These are phyloP conservation scores for Inonotus obliquus DNA, from an alignment of 1,284 basidiomycete genomes.

Conservation along the genomic window DNA sequence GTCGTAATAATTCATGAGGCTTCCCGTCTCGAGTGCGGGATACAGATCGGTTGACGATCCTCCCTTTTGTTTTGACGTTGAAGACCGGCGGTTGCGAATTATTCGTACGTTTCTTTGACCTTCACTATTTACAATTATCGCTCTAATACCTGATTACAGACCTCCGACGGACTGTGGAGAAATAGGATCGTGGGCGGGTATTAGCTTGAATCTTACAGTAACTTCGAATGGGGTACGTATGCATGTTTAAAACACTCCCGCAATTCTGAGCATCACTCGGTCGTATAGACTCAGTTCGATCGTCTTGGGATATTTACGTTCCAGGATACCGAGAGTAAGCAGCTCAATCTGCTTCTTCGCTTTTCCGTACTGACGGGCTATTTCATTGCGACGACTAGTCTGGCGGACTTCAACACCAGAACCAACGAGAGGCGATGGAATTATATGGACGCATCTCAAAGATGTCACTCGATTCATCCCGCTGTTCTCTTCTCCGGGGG, in stretches of 20 bases:
- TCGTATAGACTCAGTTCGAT: constrained; percentile 64
- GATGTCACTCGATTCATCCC: constrained; percentile 71
- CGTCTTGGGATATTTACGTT: constrained; percentile 69
- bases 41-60: too few species aligned
- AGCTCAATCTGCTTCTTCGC: background rate
- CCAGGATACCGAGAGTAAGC: constrained; percentile 68
- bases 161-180: constrained; percentile 71
- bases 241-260: too few species aligned
- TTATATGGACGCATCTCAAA: constrained; percentile 76
- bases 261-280: too few species aligned
- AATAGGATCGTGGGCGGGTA: constrained; percentile 67
- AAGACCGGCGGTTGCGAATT: constrained; percentile 63
- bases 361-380: background rate
- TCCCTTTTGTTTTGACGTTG: too few species aligned
- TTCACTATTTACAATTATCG: background rate
- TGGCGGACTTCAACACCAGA: constrained; percentile 81
- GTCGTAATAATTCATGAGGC: too few species aligned
- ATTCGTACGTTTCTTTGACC: constrained; percentile 40
- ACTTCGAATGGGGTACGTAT: constrained; percentile 54
- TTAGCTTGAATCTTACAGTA: constrained; percentile 72
- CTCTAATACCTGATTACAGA: constrained; percentile 30
- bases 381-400: constrained; percentile 32
- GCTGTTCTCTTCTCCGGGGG: constrained; percentile 60
- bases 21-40: too few species aligned
- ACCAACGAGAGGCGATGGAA: constrained; percentile 60